Conservation (phyloP, 1,284 basidiomycete genomes). For the Xerocomus amazonicus region DNA sequence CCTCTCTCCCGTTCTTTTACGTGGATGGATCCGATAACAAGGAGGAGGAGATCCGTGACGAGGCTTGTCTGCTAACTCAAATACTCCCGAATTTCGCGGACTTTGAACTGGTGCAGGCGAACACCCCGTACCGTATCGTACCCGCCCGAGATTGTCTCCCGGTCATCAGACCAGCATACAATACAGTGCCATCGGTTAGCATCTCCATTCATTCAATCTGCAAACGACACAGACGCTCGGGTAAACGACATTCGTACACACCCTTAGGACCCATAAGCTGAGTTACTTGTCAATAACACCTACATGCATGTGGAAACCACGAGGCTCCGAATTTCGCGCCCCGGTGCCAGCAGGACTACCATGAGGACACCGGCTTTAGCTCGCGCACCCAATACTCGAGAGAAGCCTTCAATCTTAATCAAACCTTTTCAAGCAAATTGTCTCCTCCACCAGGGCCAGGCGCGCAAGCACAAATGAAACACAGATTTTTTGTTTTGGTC, state of each 20-base stretch:
- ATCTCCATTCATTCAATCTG: constrained; percentile 9
- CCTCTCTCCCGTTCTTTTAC: constrained; percentile 17
- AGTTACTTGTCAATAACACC: constrained; percentile 2
- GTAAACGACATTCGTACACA: no score
- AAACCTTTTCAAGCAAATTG: constrained; percentile 14
- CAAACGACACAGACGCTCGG: background rate
- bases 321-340: constrained; percentile 26
- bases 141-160: constrained; percentile 11
- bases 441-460: background rate
- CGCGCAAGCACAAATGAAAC: background rate
- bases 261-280: no score
- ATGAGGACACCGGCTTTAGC: constrained; percentile 5
- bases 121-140: background rate
- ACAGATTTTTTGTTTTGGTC: background rate
- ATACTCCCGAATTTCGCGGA: constrained; percentile 30
- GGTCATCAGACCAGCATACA: constrained; percentile 10
- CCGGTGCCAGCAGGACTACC: constrained; percentile 7
- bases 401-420: constrained; percentile 6
- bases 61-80: constrained; percentile 2
- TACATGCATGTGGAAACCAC: constrained; percentile 28
- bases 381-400: background rate
- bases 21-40: constrained; percentile 9
- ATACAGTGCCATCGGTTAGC: constrained; percentile 15
- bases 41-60: constrained; percentile 8
- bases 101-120: constrained; percentile 14